A percentile compares a stretch with the other conserved stretches of the same genome.
Conservation (phyloP, 192 early-diverging fungal genomes). For the Phlyctochytrium bullatum region DNA sequence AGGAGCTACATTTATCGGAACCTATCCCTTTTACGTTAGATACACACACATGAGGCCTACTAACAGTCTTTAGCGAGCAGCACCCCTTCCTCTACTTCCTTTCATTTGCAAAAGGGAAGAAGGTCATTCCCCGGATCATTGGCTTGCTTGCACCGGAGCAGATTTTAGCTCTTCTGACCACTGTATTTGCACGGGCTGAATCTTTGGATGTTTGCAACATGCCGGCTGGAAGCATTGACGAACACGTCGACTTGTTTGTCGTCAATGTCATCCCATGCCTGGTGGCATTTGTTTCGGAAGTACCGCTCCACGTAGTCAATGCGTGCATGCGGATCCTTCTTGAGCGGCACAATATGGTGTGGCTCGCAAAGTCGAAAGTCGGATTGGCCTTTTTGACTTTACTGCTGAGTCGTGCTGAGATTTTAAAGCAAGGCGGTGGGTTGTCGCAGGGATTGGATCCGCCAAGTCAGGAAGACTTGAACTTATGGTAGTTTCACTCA, state of each 20-base stretch:
- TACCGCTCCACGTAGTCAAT: constrained; percentile 79
- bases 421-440: constrained; percentile 69
- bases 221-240: constrained; percentile 30
- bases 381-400: constrained; percentile 89
- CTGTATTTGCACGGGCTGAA: constrained; percentile 46
- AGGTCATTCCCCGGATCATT: constrained; percentile 79
- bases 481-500: constrained; percentile 45
- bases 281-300: constrained; percentile 75
- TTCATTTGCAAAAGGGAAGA: constrained; percentile 84
- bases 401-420: constrained; percentile 84
- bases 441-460: constrained; percentile 46
- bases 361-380: constrained; percentile 76
- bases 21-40: constrained; percentile 58
- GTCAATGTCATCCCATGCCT: constrained; percentile 83
- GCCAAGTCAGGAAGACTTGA: constrained; percentile 52
- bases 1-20: constrained; percentile 57
- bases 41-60: neutral
- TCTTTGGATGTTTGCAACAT: constrained; percentile 51
- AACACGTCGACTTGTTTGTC: constrained; percentile 76
- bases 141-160: constrained; percentile 77
- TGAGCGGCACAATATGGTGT: constrained; percentile 84
- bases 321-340: constrained; percentile 78
- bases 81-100: constrained; percentile 89
- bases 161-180: constrained; percentile 70
- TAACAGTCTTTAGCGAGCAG: constrained; percentile 26